These are phyloP conservation scores for Cucurbita ficifolia DNA, from an alignment of 306 rosid genomes.

Conservation along the genomic window DNA sequence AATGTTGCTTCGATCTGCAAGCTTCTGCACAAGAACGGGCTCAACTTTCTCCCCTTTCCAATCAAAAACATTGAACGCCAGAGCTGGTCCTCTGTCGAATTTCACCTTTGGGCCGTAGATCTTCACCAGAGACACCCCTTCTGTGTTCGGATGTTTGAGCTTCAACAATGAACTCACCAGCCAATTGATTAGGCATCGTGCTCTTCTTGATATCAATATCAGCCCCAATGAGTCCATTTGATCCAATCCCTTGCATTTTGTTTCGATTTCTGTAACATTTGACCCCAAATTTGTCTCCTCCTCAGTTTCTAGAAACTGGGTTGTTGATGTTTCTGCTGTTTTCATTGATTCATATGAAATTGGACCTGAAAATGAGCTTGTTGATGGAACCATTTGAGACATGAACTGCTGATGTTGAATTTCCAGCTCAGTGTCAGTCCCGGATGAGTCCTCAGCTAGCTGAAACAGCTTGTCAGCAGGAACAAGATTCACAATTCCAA, in stretches of 20 bases:
- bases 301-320: constrained; percentile 11
- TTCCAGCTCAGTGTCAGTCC: constrained; percentile 28
- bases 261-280: constrained; percentile 11
- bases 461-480: constrained; percentile 27
- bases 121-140: constrained; percentile 41
- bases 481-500: constrained; percentile 68
- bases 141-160: constrained; percentile 71
- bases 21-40: constrained; percentile 79
- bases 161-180: constrained; percentile 62
- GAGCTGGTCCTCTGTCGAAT: constrained; percentile 74
- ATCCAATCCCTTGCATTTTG: constrained; percentile 58
- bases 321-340: background rate
- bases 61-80: constrained; percentile 81
- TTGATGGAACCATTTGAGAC: constrained; percentile 9
- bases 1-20: constrained; percentile 70
- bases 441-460: constrained; percentile 37
- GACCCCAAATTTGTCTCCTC: background rate
- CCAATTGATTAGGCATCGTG: constrained; percentile 82
- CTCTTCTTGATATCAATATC: constrained; percentile 32
- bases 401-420: constrained; percentile 8
- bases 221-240: constrained; percentile 66
- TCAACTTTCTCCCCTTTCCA: constrained; percentile 92
- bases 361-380: constrained; percentile 59
- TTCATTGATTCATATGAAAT: constrained; percentile 7
- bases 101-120: constrained; percentile 78